Evolutionary conservation across 106 monocot genomes (phyloP), one percentile per base, ranked within the genome.

Genomic region (Phalaenopsis equestris): DNA sequence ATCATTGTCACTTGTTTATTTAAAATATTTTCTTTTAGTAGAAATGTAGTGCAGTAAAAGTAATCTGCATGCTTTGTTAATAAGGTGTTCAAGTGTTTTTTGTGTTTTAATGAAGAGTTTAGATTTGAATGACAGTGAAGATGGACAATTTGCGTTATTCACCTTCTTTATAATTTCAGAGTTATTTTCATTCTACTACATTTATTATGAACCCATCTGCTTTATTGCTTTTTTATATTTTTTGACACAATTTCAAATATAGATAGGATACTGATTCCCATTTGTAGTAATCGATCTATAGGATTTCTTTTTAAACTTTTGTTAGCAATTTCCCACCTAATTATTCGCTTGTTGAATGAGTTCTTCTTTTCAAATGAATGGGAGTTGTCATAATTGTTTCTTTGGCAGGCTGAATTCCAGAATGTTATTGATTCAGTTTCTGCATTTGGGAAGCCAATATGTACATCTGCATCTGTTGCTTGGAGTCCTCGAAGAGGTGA

Each of bases 401-500:
- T 73, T 46, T 86, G 75, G 61, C 91, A 99, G 99, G 94, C 99
- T 78, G 95, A 91, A 73, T 91, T 99, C 75, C 91, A 88, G 77
- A 99, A 99, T 88, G 87, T 95, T 56, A 73, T 89, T 48, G 91
- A 99, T 88, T 87, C 93, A 52, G 85, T 89, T 48, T 91, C 93
- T 37, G 89, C 86, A 79, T 91, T 90, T 49, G 93, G 87, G 41
- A 95, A 87, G 78, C 88, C 87, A 82, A 67, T 83, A 19, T 93
- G 93, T 84, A 14, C 75, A 9, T 88, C 91, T 86, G 99, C 99
- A 74, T 95, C 93, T 76, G 90, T 95, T 86, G 89, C 99, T 72
- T 99, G 92, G 89, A 91, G 83, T 78, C 95, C 95, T 77, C 76
- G 74, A 76, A 87, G 87, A 82, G 91, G 84, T 80, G 94, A 93